These are phyloP conservation scores for Penicillium daleae DNA, from an alignment of 495 filamentous ascomycete species.

Conservation along the genomic window DNA sequence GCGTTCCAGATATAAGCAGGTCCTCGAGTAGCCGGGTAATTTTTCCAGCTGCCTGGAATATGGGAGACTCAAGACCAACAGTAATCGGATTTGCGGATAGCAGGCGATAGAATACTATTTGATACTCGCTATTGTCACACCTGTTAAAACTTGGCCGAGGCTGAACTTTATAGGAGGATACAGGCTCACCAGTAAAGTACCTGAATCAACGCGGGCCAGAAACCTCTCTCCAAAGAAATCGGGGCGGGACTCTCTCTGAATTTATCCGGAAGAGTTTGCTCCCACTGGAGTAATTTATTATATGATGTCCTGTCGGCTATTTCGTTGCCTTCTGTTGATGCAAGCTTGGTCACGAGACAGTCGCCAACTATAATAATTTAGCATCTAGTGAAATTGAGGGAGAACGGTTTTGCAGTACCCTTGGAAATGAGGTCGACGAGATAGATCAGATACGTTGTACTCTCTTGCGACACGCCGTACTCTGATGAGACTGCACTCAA, in stretches of 20 bases:
- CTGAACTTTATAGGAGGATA: not conserved
- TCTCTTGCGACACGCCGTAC: not conserved
- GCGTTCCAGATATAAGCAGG: not conserved
- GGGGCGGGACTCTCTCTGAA: not conserved
- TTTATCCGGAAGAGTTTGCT: not conserved
- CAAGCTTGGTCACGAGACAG: not conserved
- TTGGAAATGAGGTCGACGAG: not conserved
- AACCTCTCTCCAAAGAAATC: not conserved
- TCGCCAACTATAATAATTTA: not conserved
- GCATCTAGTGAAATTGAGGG: not conserved
- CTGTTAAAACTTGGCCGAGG: not conserved
- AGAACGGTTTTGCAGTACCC: not conserved
- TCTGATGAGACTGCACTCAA: not conserved
- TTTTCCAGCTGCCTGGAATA: not conserved
- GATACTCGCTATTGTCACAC: not conserved
- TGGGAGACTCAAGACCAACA: not conserved
- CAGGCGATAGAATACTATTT: not conserved
- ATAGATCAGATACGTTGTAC: not conserved
- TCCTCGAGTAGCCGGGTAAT: not conserved
- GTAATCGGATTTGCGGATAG: not conserved
- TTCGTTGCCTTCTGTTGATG: not conserved
- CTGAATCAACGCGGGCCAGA: not conserved
- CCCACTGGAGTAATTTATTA: not conserved
- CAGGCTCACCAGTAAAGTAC: not conserved
- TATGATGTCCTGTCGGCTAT: not conserved